Base-by-base conservation (phyloP, 2,329 filamentous ascomycete genomes). In the Beauveria brongniartii region DNA sequence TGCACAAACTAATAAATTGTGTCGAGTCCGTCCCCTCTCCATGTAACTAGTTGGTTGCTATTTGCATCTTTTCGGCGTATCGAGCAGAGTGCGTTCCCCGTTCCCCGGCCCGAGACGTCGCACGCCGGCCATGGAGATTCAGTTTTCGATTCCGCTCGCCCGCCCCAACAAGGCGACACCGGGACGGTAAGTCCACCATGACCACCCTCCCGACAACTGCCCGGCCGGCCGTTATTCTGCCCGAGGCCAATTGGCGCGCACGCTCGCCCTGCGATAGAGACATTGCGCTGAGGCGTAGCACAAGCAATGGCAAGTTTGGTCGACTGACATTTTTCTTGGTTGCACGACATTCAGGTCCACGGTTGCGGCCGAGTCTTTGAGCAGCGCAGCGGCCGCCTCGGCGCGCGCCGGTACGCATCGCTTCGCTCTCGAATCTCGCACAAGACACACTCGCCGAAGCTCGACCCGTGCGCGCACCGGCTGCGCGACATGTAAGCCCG, bases 401-500 rank as follows among this genome's bases (percentile, higher is more conserved):
- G 64, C 67, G 10, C 66, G 63, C 54, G 68, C 68, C 34, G 68
- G 70, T 18, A 73, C 70, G 9, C 71, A 74, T 69, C 68, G 72
- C 18, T 75, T 75, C 65, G 73, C 73, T 2, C 71, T 75, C 43
- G 73, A 74, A 41, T 67, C 73, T 6, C 67, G 73, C 57, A 70
- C 71, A 8, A 68, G 73, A 56, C 73, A 75, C 61, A 75, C 73
- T 7, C 68, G 73, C 16, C 71, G 73, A 24, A 75, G 73, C 63
- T 74, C 73, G 12, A 72, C 70, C 2, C 69, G 73, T 46, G 72
- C 73, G 18, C 73, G 73, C 20, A 74, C 73, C 16, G 73, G 73
- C 37, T 75, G 73, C 56, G 66, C 63, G 37, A 75, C 72, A 16
- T 75, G 73, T 75, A 65, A 71, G 57, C 34, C 5, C 5, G 4